Evolutionary conservation across 805 yeast genomes (phyloP).

Genomic region (Trichomonascus vanleenenianus): DNA sequence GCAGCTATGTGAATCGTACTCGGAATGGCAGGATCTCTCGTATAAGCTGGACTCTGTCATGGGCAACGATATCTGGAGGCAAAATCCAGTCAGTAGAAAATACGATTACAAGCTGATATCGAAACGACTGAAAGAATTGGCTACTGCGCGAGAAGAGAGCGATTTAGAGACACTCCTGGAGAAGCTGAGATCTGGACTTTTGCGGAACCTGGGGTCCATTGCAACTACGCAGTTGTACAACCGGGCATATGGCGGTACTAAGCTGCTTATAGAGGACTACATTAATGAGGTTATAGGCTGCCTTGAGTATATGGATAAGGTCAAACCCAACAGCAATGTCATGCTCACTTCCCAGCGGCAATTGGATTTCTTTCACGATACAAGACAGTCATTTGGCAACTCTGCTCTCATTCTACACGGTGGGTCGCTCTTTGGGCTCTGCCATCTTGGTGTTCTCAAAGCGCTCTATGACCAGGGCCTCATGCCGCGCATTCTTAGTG

Average conservation of each 20-base stretch:
- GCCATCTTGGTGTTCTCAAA: constrained; percentile 88
- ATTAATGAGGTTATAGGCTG: constrained; percentile 67
- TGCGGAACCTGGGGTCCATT: constrained; percentile 89
- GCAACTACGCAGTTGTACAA: constrained; percentile 71
- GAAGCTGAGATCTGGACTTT: constrained; percentile 68
- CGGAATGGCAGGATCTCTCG: constrained; percentile 55
- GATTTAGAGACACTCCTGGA: constrained; percentile 57
- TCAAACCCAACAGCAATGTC: constrained; percentile 1
- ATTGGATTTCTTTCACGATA: constrained; percentile 75
- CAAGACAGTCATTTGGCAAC: constrained; percentile 78
- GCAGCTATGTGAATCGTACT: constrained; percentile 44
- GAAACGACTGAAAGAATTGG: constrained; percentile 57
- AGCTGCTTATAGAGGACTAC: constrained; percentile 79
- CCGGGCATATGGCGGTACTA: constrained; percentile 82
- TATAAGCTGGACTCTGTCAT: constrained; percentile 36
- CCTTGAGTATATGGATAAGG: constrained; percentile 50
- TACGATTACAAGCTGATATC: constrained; percentile 81
- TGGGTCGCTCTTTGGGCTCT: constrained; percentile 88
- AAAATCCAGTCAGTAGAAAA: constrained; percentile 69
- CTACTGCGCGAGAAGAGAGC: constrained; percentile 49
- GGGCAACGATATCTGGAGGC: constrained; percentile 51
- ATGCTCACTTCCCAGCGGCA: constrained; percentile 38
- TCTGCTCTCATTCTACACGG: constrained; percentile 91
- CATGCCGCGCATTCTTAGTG: constrained; percentile 80
- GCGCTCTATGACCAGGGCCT: constrained; percentile 69